A percentile compares a stretch with the other conserved stretches of the same genome.
Conservation (phyloP, 495 filamentous ascomycete species). For the Antarctomyces pellizariae region DNA sequence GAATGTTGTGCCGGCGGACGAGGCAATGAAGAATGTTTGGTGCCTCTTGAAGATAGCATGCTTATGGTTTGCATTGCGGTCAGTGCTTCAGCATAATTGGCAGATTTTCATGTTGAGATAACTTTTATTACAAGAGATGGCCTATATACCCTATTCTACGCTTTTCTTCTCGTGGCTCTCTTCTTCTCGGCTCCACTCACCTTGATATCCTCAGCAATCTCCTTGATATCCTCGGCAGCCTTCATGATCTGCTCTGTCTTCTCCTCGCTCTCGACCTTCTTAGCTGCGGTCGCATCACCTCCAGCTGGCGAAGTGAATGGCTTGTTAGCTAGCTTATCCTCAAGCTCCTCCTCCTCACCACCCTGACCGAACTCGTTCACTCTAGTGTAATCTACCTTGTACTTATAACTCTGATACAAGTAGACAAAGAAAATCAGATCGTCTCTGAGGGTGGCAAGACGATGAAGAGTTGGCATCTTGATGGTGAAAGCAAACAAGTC, state of each 20-base stretch:
- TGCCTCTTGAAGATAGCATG: no score
- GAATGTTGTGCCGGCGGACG: no score
- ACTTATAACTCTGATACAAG: conserved; percentile 83
- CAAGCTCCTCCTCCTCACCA: conserved; percentile 55
- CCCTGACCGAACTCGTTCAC: conserved; percentile 98
- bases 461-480: conserved; percentile 92
- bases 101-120: no score
- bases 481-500: conserved; percentile 93
- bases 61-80: no score
- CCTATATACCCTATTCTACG: no score
- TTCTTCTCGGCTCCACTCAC: no score
- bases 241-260: conserved; percentile 8
- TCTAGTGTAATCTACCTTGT: conserved; percentile 75
- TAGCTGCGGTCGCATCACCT: conserved; percentile 13
- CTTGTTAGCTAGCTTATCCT: conserved; percentile 23
- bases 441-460: conserved; percentile 82
- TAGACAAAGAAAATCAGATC: conserved; percentile 98
- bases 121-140: no score
- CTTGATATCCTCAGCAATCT: conserved; percentile 12
- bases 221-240: conserved; percentile 8
- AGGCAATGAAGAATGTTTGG: no score
- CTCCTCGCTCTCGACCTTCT: conserved; percentile 15
- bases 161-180: no score
- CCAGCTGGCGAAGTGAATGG: conserved; percentile 10
- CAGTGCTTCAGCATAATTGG: no score